Conservation (phyloP, 352 stramenopile genomes). For the Aphanomyces euteiches region DNA sequence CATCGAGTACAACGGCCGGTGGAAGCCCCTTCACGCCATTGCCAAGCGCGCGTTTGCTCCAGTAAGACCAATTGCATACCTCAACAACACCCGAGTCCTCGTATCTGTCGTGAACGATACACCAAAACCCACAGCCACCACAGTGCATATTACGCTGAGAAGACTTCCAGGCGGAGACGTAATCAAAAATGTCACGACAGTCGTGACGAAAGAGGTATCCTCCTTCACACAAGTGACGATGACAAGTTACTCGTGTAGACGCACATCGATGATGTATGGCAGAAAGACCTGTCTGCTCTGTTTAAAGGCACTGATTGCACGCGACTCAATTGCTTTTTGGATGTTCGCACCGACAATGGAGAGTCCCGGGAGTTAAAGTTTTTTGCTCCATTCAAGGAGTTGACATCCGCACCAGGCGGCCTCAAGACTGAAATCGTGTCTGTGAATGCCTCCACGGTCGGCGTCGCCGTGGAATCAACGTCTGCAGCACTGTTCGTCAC, state of each 20-base stretch:
- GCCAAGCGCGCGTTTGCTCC: constrained; percentile 65
- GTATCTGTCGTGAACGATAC: constrained; percentile 52
- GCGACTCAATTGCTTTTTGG: constrained; percentile 54
- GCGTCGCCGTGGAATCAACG: constrained; percentile 47
- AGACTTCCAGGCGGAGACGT: constrained; percentile 40
- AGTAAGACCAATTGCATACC: constrained; percentile 49
- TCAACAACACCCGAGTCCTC: constrained; percentile 34
- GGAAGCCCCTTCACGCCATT: constrained; percentile 81
- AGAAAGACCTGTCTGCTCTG: constrained; percentile 36
- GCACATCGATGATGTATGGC: constrained; percentile 29
- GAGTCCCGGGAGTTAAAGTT: constrained; percentile 43
- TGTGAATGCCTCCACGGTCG: constrained; percentile 32
- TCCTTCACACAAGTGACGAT: not conserved
- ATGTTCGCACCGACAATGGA: constrained; percentile 36
- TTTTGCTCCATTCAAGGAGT: constrained; percentile 64
- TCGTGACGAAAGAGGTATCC: constrained; percentile 42
- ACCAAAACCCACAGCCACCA: constrained; percentile 36
- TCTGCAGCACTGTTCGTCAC: constrained; percentile 79
- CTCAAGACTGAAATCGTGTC: constrained; percentile 34
- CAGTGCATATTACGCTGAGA: constrained; percentile 47
- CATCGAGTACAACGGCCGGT: constrained; percentile 71
- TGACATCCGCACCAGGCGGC: constrained; percentile 41
- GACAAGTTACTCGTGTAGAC: no score
- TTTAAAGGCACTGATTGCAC: not conserved
- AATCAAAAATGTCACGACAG: constrained; percentile 40